Conservation (phyloP, 805 yeast genomes). For the Hanseniaspora thailandica region DNA sequence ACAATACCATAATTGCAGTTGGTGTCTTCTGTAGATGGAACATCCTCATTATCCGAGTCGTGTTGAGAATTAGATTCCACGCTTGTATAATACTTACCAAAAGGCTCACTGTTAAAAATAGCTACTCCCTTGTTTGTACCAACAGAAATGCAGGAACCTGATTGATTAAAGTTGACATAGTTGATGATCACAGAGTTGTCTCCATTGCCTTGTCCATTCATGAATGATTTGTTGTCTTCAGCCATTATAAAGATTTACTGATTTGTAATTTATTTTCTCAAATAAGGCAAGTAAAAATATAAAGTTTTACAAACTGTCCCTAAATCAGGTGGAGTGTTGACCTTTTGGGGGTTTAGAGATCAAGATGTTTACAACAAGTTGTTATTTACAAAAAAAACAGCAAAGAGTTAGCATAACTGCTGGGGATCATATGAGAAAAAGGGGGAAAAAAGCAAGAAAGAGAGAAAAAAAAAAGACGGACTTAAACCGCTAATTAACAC, state of each 20-base stretch:
- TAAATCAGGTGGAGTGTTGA: no score
- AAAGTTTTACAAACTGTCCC: no score
- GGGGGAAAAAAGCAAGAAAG: no score
- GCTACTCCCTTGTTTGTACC: slow-evolving; percentile 54
- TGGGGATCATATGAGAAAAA: no score
- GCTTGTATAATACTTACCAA: slow-evolving; percentile 39
- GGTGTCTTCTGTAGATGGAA: slow-evolving; percentile 14
- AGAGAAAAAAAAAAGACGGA: no score
- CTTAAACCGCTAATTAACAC: background rate
- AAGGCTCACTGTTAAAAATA: slow-evolving; percentile 60
- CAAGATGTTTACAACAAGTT: no score
- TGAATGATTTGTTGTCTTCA: slow-evolving; percentile 5
- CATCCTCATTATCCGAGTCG: background rate
- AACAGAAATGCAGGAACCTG: slow-evolving; percentile 56
- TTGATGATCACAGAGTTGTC: slow-evolving; percentile 26
- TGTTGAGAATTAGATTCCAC: slow-evolving; percentile 13
- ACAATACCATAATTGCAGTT: slow-evolving; percentile 53
- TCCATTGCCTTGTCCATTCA: slow-evolving; percentile 15
- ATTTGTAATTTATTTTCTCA: no score
- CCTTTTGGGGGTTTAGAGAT: no score
- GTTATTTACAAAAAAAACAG: no score
- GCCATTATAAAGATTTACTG: background rate
- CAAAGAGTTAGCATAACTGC: no score
- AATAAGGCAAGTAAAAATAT: no score
- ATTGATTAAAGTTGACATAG: slow-evolving; percentile 61